These are phyloP conservation scores for Condylostoma magnum DNA, from an alignment of 169 alveolate species.

Conservation along the genomic window DNA sequence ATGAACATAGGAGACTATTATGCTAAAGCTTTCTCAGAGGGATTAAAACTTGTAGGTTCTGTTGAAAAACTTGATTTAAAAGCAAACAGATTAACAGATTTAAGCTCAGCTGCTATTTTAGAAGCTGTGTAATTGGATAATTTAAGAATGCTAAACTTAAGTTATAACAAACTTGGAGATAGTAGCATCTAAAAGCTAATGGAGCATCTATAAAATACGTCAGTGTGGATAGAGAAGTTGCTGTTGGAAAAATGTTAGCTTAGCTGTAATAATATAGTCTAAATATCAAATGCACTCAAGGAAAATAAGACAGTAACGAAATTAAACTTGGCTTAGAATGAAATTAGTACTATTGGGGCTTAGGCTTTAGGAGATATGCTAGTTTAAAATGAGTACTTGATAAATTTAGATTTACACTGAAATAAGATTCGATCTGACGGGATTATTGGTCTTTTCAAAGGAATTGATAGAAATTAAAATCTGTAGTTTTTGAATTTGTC, in stretches of 20 bases:
- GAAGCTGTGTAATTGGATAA: not conserved
- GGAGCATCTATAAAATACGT: not conserved
- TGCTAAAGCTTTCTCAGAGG: slow-evolving; percentile 28
- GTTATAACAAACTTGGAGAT: not conserved
- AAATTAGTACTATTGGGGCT: not conserved
- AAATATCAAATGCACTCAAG: not conserved
- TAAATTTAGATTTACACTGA: not conserved
- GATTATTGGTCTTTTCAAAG: not conserved
- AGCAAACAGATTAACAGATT: slow-evolving; percentile 14
- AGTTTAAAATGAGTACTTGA: not conserved
- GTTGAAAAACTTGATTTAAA: slow-evolving; percentile 5
- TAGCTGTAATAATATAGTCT: not conserved
- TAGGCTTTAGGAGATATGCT: not conserved
- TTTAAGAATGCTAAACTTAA: not conserved
- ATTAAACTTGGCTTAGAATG: not conserved
- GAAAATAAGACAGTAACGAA: not conserved
- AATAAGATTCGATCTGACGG: not conserved
- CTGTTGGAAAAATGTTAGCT: not conserved
- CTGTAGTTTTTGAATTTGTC: not conserved
- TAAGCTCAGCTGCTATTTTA: not conserved
- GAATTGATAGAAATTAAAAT: not conserved
- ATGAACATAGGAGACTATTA: slow-evolving; percentile 19
- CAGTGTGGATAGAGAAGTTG: not conserved
- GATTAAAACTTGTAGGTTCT: not conserved
- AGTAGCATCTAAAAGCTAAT: not conserved